phyloP scores from a whole-genome alignment of 352 stramenopile species.

The Pythium rhizo-oryzae region DNA sequence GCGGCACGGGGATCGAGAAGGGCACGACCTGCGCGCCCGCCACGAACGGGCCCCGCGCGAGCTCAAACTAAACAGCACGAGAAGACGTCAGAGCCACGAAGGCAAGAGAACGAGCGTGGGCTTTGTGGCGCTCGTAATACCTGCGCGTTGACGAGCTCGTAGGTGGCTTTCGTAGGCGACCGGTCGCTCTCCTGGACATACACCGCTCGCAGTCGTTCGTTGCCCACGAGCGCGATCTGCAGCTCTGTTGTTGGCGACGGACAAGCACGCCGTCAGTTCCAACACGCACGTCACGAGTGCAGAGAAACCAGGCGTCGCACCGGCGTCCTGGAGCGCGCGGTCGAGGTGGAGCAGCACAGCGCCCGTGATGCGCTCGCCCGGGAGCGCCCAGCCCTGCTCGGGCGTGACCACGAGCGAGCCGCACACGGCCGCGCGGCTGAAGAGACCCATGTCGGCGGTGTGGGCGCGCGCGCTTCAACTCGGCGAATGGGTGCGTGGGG shows the following conservation, averaged over 20 bases:
- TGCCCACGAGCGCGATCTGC: not conserved
- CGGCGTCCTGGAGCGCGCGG: not conserved
- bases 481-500: no score
- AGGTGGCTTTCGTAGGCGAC: not conserved
- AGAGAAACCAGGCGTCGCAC: not conserved
- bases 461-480: not conserved
- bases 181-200: not conserved
- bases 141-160: not conserved
- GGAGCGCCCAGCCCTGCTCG: not conserved
- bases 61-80: not conserved
- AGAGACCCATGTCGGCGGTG: not conserved
- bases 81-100: no score
- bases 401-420: not conserved
- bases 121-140: no score
- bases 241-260: not conserved
- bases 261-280: not conserved
- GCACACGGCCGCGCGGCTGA: not conserved
- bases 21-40: not conserved
- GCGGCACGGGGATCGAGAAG: not conserved
- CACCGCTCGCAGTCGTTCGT: not conserved
- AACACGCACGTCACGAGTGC: not conserved
- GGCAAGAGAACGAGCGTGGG: no score
- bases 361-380: not conserved
- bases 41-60: not conserved
- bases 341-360: slow-evolving; percentile 2